phyloP scores from a whole-genome alignment of 345 rosid species.

The Crucihimalaya himalaica region DNA sequence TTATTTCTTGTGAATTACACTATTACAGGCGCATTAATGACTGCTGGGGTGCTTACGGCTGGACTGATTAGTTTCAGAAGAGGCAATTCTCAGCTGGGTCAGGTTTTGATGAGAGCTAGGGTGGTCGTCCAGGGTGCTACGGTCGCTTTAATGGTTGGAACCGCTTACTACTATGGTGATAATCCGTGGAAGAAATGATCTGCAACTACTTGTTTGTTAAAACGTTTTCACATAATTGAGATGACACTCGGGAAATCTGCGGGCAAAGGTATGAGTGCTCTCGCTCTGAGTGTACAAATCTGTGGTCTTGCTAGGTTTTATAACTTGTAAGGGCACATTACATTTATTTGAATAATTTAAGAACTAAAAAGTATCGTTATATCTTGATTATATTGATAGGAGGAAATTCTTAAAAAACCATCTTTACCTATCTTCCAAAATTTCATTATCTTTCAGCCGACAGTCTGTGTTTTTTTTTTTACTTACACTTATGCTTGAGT shows the following conservation, averaged over 20 bases:
- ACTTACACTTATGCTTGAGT: slow-evolving; percentile 10
- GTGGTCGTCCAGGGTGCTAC: slow-evolving; percentile 89
- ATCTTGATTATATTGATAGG: slow-evolving; percentile 27
- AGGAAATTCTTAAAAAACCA: not conserved
- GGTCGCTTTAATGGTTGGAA: slow-evolving; percentile 80
- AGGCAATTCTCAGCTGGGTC: slow-evolving; percentile 78
- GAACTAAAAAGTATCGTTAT: not conserved
- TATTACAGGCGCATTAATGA: slow-evolving; percentile 75
- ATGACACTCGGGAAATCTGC: not conserved
- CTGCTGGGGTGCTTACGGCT: slow-evolving; percentile 97
- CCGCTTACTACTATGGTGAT: slow-evolving; percentile 88
- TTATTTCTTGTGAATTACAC: not conserved
- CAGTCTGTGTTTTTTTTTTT: not conserved
- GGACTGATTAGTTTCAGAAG: slow-evolving; percentile 83
- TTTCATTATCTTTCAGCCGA: not conserved
- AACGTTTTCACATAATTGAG: not conserved
- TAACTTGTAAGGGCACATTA: slow-evolving; percentile 29
- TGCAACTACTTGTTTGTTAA: not conserved
- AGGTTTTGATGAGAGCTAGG: slow-evolving; percentile 78
- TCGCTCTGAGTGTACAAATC: slow-evolving; percentile 13
- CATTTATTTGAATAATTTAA: slow-evolving; percentile 31
- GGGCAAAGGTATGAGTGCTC: slow-evolving; percentile 18
- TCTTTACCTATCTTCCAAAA: not conserved
- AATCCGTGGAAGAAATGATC: slow-evolving; percentile 73
- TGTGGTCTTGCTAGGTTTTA: slow-evolving; percentile 4